Percentiles rank a stretch among this genome's conserved stretches.
These are phyloP conservation scores for Colletotrichum australisinense DNA, from an alignment of 2,329 filamentous ascomycete species.

Conservation along the genomic window DNA sequence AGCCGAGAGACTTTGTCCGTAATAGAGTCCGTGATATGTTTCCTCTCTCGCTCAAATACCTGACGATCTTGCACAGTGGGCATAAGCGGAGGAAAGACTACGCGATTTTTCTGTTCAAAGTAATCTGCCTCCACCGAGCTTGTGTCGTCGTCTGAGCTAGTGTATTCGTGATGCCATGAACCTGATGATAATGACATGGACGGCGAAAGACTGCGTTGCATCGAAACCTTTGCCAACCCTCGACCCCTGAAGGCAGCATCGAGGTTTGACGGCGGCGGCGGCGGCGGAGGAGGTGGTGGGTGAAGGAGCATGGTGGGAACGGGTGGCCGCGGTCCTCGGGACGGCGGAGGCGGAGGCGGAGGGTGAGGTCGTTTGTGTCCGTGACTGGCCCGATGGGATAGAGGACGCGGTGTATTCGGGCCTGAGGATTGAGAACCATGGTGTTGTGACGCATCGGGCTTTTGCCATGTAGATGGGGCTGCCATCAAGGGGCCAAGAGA, in stretches of 20 bases:
- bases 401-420: neutral
- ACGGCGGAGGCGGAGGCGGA: constrained; percentile 1
- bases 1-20: constrained; percentile 48
- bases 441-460: neutral
- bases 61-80: constrained; percentile 23
- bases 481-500: neutral
- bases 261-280: neutral
- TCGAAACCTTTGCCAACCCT: neutral
- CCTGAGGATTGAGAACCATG: neutral
- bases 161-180: constrained; percentile 13
- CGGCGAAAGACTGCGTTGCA: neutral
- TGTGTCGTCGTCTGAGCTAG: constrained; percentile 10
- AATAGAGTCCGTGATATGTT: constrained; percentile 43
- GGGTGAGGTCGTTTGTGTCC: neutral
- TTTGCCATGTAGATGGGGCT: neutral
- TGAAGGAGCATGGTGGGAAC: neutral
- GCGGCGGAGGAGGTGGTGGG: constrained; percentile 1
- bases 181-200: constrained; percentile 12
- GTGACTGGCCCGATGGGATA: neutral
- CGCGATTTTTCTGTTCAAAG: constrained; percentile 21
- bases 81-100: constrained; percentile 30
- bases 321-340: neutral
- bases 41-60: constrained; percentile 1
- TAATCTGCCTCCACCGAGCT: constrained; percentile 21
- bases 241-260: neutral